These are phyloP conservation scores for Umbelopsis vinacea DNA, from an alignment of 192 early-diverging fungal genomes.

Conservation along the genomic window DNA sequence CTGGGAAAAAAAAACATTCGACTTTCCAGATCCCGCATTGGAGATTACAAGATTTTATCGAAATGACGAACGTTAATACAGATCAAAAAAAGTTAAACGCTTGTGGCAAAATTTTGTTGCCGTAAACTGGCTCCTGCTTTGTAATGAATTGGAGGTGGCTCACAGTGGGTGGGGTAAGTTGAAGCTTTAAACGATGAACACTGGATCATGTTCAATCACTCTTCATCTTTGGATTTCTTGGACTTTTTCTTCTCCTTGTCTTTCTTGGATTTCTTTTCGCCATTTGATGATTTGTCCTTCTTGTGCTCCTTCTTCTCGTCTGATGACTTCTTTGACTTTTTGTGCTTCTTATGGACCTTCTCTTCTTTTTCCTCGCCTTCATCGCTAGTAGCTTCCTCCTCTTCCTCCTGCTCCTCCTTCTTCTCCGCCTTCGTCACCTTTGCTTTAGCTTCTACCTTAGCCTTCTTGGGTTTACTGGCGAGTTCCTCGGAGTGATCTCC, in stretches of 20 bases:
- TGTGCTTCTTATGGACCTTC: conserved; percentile 25
- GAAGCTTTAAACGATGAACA: too few species aligned
- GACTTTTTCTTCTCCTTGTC: conserved; percentile 47
- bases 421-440: conserved; percentile 17
- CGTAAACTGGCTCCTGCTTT: too few species aligned
- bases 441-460: conserved; percentile 16
- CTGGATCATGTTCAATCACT: neutral
- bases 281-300: conserved; percentile 34
- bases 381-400: neutral
- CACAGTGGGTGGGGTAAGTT: too few species aligned
- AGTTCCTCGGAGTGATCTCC: neutral
- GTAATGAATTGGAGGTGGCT: too few species aligned
- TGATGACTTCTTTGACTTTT: conserved; percentile 44
- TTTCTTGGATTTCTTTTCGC: conserved; percentile 42
- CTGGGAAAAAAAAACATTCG: too few species aligned
- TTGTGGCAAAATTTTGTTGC: too few species aligned
- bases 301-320: conserved; percentile 35
- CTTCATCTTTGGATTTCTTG: conserved; percentile 36
- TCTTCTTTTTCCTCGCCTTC: conserved; percentile 13
- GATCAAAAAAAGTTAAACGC: too few species aligned
- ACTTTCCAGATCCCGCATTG: too few species aligned
- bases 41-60: too few species aligned
- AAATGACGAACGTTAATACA: too few species aligned
- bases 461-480: neutral
- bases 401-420: neutral